Evolutionary conservation across 2,329 filamentous ascomycete genomes (phyloP).

Genomic region (Neopestalotiopsis rosae): DNA sequence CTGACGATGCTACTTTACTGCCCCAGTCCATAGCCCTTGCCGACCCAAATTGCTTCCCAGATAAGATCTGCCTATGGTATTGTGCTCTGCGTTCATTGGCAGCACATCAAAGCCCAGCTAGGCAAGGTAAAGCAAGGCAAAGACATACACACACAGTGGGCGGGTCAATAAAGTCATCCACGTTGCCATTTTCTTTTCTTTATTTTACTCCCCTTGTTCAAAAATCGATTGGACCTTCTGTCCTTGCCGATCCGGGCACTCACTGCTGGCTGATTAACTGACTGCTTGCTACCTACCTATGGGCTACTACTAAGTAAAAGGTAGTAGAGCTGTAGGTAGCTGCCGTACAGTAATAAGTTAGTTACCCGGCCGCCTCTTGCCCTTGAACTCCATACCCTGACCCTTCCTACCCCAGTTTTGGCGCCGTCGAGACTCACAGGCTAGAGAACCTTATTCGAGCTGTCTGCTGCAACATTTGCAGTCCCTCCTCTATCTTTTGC

Average conservation of each 20-base stretch:
- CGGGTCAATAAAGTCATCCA: not conserved
- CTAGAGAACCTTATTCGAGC: conserved; percentile 14
- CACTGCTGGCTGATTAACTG: not conserved
- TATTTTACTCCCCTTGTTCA: conserved; percentile 2
- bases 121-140: not conserved
- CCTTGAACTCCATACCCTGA: conserved; percentile 10
- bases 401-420: conserved; percentile 8
- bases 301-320: not conserved
- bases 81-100: not conserved
- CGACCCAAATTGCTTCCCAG: not conserved
- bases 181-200: not conserved
- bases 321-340: not conserved
- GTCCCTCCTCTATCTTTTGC: not conserved
- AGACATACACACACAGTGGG: not conserved
- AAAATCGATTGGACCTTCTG: not conserved
- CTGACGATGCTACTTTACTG: not conserved
- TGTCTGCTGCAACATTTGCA: not conserved
- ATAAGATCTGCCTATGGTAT: conserved; percentile 1
- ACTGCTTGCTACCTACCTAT: not conserved
- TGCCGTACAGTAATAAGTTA: not conserved
- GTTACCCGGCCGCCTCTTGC: not conserved
- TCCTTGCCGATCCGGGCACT: not conserved
- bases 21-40: not conserved
- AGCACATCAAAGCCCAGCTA: not conserved
- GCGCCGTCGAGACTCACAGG: conserved; percentile 9